Base-by-base conservation (phyloP, 148 eudicot species). In the Spergularia marina region DNA sequence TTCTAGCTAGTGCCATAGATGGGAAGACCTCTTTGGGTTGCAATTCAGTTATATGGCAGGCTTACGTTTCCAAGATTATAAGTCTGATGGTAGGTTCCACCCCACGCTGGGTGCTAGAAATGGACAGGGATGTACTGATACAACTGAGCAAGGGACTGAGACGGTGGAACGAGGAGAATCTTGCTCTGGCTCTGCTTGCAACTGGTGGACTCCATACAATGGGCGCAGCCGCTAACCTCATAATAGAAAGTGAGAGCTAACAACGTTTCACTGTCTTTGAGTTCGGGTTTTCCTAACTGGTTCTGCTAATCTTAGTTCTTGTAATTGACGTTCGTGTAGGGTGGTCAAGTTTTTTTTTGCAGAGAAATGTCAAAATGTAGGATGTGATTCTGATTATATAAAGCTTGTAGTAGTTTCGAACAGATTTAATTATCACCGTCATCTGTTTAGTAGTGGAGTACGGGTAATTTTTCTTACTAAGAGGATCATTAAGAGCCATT, bases 11-110 rank as follows among this genome's bases (percentile, higher is more conserved):
- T 76, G 93, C 89, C 15, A 20, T 92, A 36, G 90, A 92, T 63
- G 90, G 96, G 74, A 87, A 92, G 85, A 86, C 86, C 69, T 86
- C 91, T 2, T 84, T 90, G 11, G 97, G 97, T 9, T 92, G 97
- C 77, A 86, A 87, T 74, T 76, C 79, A 60, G 87, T 83, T 36
- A 83, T 88, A 63, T 92, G 97, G 97, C 88, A 74, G 7, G 89
- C 92, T 23, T 92, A 92, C 51, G 90, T 90, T 25, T 79, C 88
- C 0, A 87, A 86, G 47, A 82, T 90, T 55, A 58, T 89, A 71
- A 85, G 88, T 78, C 76, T 90, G 84, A 86, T 90, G 90, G 91
- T 90, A 13, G 59, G 75, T 47, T 92, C 91, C 73, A 76, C 82
- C 2, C 93, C 96, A 10, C 82, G 77, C 58, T 92, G 98, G 98